Evolutionary conservation across 345 rosid genomes (phyloP).

Genomic region (Excoecaria cochinchinensis): DNA sequence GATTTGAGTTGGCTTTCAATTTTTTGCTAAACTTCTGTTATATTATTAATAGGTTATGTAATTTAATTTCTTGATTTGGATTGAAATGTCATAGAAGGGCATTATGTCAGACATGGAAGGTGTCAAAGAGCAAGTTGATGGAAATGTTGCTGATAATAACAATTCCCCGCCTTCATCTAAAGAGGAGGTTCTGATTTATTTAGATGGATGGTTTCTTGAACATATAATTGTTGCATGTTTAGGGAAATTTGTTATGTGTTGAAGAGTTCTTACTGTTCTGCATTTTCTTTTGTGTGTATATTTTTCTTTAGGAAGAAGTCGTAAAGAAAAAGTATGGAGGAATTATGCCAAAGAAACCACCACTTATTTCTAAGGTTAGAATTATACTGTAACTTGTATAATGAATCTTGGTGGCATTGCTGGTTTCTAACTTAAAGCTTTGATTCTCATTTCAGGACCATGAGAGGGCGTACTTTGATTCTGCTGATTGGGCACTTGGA

Average conservation of each 20-base stretch:
- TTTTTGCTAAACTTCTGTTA: neutral
- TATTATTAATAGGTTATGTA: neutral
- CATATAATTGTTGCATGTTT: constrained; percentile 2
- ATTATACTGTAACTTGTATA: neutral
- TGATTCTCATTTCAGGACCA: constrained; percentile 63
- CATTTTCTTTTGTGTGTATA: neutral
- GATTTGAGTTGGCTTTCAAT: neutral
- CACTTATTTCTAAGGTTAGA: constrained; percentile 89
- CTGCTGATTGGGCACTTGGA: constrained; percentile 99
- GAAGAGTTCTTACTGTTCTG: neutral
- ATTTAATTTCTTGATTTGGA: neutral
- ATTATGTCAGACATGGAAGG: constrained; percentile 53
- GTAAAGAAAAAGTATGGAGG: constrained; percentile 95
- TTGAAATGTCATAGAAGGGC: neutral
- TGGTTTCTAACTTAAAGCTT: constrained; percentile 14
- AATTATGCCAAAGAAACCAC: constrained; percentile 92
- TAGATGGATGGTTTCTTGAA: neutral
- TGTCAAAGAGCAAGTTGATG: constrained; percentile 45
- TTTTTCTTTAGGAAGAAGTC: constrained; percentile 50
- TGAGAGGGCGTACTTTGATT: constrained; percentile 95
- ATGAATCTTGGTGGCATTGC: neutral
- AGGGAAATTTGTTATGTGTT: neutral
- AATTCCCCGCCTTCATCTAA: constrained; percentile 54
- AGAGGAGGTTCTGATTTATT: constrained; percentile 51
- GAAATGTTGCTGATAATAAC: constrained; percentile 40